Evolutionary conservation across 2,329 filamentous ascomycete genomes (phyloP), one percentile per base, ranked within the genome.

Genomic region (Polytolypa hystricis): DNA sequence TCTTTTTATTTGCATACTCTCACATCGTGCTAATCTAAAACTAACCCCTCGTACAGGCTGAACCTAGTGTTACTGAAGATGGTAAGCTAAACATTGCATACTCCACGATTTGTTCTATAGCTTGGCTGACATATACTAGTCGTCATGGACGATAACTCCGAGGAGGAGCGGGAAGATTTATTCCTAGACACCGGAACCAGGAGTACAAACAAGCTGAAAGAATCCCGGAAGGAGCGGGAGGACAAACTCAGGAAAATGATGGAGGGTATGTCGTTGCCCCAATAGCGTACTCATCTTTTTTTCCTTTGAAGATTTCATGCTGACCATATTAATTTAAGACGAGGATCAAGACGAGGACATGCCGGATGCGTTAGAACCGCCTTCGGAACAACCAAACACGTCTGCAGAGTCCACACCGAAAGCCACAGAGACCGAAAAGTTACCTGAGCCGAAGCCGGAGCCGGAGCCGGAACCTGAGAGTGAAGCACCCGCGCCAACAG

Each of bases 231-330:
- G 49, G 75, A 82, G 39, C 71, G 78, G 16, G 73, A 82, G 49
- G 79, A 78, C 35, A 72, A 70, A 43, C 58, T 86, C 32, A 70
- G 70, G 38, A 73, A 75, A 48, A 85, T 86, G 80, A 85, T 86
- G 81, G 81, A 85, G 30, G 72, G 75, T 37, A 81, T n/a, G n/a
- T 25, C n/a, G 10, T 23, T 9, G 5, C 7, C 21, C 7, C 21
- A 25, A 25, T 25, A n/a, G n/a, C 21, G 7, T n/a, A 7, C n/a
- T 25, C n/a, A 7, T 25, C 21, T 25, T n/a, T 25, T 25, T 25
- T 25, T 25, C 21, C n/a, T 25, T 25, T 7, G 21, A 7, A 30
- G 17, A 5, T 20, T 18, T 21, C 30, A 27, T 17, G 15, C 35
- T 30, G 9, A 31, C 28, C 28, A n/a, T 25, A n/a, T n/a, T 8